These are phyloP conservation scores for Flaveria floridana DNA, from an alignment of 140 eudicot genomes.

Conservation along the genomic window DNA sequence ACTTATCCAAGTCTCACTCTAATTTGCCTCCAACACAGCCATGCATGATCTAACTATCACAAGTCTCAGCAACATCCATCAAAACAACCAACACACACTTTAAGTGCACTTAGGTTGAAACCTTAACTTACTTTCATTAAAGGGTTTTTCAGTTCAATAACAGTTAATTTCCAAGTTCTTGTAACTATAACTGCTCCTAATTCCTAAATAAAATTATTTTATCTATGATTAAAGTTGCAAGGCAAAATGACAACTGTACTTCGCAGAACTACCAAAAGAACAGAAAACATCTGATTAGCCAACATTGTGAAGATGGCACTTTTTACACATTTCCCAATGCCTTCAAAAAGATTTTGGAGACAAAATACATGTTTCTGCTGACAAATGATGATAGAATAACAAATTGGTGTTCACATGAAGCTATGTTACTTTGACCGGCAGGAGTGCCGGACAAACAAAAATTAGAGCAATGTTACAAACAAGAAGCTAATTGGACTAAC, in stretches of 20 bases:
- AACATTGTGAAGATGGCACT: neutral
- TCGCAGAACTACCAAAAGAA: constrained; percentile 22
- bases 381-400: neutral
- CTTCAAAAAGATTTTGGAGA: neutral
- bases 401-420: neutral
- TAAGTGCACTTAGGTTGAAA: neutral
- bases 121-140: neutral
- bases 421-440: constrained; percentile 6
- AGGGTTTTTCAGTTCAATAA: neutral
- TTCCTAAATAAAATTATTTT: neutral
- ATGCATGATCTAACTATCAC: neutral
- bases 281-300: neutral
- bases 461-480: constrained; percentile 10
- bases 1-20: neutral
- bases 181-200: neutral
- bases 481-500: constrained; percentile 47
- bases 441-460: constrained; percentile 1
- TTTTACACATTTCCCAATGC: neutral
- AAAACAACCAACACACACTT: neutral
- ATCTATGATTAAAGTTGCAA: neutral
- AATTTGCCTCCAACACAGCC: neutral
- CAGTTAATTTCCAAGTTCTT: neutral
- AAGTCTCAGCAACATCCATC: constrained; percentile 8
- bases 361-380: constrained; percentile 8
- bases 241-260: constrained; percentile 9